phyloP scores from a whole-genome alignment of 2,329 filamentous ascomycete genomes.

The Fusarium heterosporum region DNA sequence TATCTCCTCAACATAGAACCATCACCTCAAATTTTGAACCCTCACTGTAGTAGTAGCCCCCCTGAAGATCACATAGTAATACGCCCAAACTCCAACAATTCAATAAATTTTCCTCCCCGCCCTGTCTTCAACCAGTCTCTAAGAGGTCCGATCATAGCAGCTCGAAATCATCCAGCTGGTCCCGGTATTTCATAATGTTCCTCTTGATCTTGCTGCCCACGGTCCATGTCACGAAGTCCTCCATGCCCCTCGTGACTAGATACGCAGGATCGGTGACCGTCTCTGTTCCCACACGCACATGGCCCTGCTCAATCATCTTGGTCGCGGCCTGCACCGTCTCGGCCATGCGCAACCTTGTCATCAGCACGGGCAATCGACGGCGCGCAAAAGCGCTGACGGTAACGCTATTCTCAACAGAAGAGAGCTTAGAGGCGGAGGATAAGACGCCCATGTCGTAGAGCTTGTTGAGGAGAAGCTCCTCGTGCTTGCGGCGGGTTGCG shows the following conservation, averaged over 20 bases:
- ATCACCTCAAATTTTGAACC: constrained; percentile 3
- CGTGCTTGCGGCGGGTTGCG: constrained; percentile 82
- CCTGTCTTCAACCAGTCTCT: neutral
- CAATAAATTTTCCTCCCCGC: constrained; percentile 9
- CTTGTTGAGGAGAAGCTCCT: constrained; percentile 89
- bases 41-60: neutral
- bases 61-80: constrained; percentile 20
- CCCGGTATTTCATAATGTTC: constrained; percentile 93
- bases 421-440: constrained; percentile 79
- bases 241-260: constrained; percentile 87
- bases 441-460: constrained; percentile 93
- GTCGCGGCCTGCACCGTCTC: constrained; percentile 87
- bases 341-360: constrained; percentile 91
- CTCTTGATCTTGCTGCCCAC: constrained; percentile 97
- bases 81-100: constrained; percentile 40
- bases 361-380: constrained; percentile 85
- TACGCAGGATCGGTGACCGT: constrained; percentile 91
- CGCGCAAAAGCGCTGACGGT: constrained; percentile 92
- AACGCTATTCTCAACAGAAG: constrained; percentile 86
- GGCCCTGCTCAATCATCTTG: constrained; percentile 92
- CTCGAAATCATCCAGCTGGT: constrained; percentile 97
- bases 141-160: constrained; percentile 68
- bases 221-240: constrained; percentile 97
- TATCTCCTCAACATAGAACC: neutral
- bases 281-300: constrained; percentile 91